Base-by-base conservation (phyloP, 2,329 filamentous ascomycete genomes). In the Nectriaceae sp. region DNA sequence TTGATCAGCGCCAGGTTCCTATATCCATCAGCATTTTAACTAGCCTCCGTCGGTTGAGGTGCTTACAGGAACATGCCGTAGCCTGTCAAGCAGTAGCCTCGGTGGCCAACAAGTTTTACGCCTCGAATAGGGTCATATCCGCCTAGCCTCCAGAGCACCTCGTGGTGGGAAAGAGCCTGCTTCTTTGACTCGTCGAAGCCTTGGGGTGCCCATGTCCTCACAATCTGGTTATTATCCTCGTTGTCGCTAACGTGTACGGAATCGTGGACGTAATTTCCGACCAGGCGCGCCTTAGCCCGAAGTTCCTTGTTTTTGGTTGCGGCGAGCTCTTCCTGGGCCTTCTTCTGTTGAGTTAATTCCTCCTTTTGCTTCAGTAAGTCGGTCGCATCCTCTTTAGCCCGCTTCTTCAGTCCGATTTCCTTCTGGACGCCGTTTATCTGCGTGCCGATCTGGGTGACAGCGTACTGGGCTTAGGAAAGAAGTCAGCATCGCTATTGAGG, bases 111-210 rank as follows among this genome's bases (percentile, higher is more conserved):
- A 55, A 97, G 83, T 78, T 97, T 97, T 56, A 91, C 89, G 58
- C 91, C 91, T 56, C 94, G 87, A 65, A 96, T 90, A 1, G 90
- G 88, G 67, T 97, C 94, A 67, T 96, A 97, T 45, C 93, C 92
- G 61, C 94, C 90, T 54, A 97, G 75, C 60, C 90, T 83, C 49
- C 87, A 84, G 51, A 97, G 83, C 46, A 99, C 91, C 68, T 97
- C 93, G 71, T 99, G 94, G 70, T 99, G 94, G 43, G 92, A 96
- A 53, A 97, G 86, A 54, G 82, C 76, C 49, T 88, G 79, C 61
- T 84, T 83, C 78, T 92, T 92, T 72, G 91, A 84, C 41, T 89
- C 83, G 19, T 75, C 79, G 49, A 86, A 79, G 44, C 85, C 86
- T 58, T 90, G 85, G 1, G 93, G 93, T 4, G 83, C 82, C 92